These are phyloP conservation scores for Leccinum truebloodii DNA, from an alignment of 768 basidiomycete species.

Conservation along the genomic window DNA sequence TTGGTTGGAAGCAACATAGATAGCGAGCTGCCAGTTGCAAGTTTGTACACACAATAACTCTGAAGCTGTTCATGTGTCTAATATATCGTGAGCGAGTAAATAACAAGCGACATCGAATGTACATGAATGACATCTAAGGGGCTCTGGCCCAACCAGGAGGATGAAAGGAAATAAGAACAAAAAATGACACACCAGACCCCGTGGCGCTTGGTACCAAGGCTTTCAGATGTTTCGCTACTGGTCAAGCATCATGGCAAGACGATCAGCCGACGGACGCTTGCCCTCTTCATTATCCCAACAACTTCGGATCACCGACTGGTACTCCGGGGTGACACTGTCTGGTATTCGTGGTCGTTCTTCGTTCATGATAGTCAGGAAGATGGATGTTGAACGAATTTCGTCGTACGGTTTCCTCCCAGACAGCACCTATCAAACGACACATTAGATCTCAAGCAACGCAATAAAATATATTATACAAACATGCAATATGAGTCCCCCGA, in stretches of 20 bases:
- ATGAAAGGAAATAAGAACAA: not conserved
- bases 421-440: conserved; percentile 14
- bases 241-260: conserved; percentile 11
- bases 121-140: not conserved
- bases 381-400: not conserved
- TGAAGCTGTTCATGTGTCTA: too few species aligned
- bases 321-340: not conserved
- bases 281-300: conserved; percentile 22
- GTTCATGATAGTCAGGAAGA: not conserved
- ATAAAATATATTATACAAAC: conserved; percentile 13
- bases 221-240: not conserved
- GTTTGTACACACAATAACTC: too few species aligned
- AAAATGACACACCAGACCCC: not conserved
- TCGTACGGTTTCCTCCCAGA: conserved; percentile 24
- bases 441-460: conserved; percentile 9
- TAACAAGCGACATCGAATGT: not conserved
- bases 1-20: too few species aligned
- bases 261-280: conserved; percentile 20
- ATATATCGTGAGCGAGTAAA: too few species aligned
- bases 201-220: not conserved
- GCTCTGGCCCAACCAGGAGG: not conserved
- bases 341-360: conserved; percentile 21
- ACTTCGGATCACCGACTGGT: conserved; percentile 13
- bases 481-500: conserved; percentile 38
- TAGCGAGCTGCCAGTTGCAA: too few species aligned